A percentile compares a stretch with the other conserved stretches of the same genome.
Evolutionary conservation across 805 yeast species (phyloP).

Genomic region (Metschnikowia picachoensis): DNA sequence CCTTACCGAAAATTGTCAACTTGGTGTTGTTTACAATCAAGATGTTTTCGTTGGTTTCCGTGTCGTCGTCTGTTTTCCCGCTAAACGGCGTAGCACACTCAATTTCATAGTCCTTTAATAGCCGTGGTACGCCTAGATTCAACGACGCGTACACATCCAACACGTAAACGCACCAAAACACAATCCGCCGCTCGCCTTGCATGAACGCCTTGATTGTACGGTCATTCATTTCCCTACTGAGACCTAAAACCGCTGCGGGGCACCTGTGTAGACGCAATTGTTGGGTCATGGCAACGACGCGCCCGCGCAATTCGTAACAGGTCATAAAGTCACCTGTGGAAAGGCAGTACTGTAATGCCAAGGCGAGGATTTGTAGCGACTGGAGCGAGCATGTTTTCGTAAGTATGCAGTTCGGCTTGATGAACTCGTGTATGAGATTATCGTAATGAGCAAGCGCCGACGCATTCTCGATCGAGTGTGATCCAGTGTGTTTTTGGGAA

Average conservation of each 20-base stretch:
- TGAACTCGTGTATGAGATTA: slow-evolving; percentile 56
- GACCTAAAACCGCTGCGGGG: slow-evolving; percentile 78
- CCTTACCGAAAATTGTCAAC: slow-evolving; percentile 66
- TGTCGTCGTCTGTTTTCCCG: slow-evolving; percentile 36
- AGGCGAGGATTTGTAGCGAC: slow-evolving; percentile 62
- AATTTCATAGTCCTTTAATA: slow-evolving; percentile 74
- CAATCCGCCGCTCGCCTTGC: slow-evolving; percentile 76
- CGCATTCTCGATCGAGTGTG: slow-evolving; percentile 13
- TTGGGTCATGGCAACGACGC: slow-evolving; percentile 77
- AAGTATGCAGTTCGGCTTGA: slow-evolving; percentile 52
- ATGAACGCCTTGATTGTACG: slow-evolving; percentile 54
- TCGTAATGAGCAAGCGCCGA: slow-evolving; percentile 48
- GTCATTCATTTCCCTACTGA: slow-evolving; percentile 34
- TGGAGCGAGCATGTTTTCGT: slow-evolving; percentile 60
- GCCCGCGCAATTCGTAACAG: slow-evolving; percentile 71
- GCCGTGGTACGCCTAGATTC: slow-evolving; percentile 77
- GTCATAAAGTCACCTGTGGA: slow-evolving; percentile 71
- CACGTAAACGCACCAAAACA: slow-evolving; percentile 81
- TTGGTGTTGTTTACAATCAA: slow-evolving; percentile 56
- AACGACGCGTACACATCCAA: slow-evolving; percentile 73
- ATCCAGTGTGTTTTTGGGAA: slow-evolving; percentile 35
- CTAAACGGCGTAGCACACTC: slow-evolving; percentile 82
- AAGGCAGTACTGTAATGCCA: slow-evolving; percentile 68
- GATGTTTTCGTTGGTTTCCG: slow-evolving; percentile 46
- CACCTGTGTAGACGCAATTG: slow-evolving; percentile 81